Evolutionary conservation across 1,139 yeast genomes (phyloP), one percentile per base, ranked within the genome.

Genomic region (Yamadazyma dushanensis): DNA sequence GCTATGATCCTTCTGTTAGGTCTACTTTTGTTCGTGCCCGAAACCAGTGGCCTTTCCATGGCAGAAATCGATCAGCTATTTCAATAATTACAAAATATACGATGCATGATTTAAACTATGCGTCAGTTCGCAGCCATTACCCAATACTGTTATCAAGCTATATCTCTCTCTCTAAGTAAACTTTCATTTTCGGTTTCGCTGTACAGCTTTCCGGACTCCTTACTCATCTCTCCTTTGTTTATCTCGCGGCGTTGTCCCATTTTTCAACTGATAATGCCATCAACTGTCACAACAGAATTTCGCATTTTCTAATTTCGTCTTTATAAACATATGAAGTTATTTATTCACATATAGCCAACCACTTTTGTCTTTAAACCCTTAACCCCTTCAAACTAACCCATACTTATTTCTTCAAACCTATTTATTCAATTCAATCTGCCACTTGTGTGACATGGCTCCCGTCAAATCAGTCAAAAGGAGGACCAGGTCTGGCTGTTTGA

Each of bases 401-500:
- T n/a, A n/a, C n/a, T n/a, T n/a, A n/a, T 20, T 10, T 20, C 22
- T 8, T 20, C 22, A 20, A 20, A 20, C 10, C 22, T 24, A 10
- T 24, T 10, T 9, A 24, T 13, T 24, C 26, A 24, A 9, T 24
- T 24, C 11, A 8, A 24, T 9, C 7, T 20, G 8, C 10, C 8
- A 8, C 22, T 10, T 10, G 14, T 23, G 16, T 13, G 16, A 3
- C 9, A 32, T 32, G 35, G 29, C 30, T 3, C 30, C 35, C 3
- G 15, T 25, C n/a, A 45, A 49, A 26, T 39, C 47, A 14, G 49
- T 55, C 23, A 63, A 62, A 35, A 47, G 63, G 40, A 51, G 72
- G 49, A 67, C 75, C 8, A 56, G 76, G 37, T 67, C 73, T 8
- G 76, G 76, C 8, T 70, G 76, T 47, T 55, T 68, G 35, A 70